Base-by-base conservation (phyloP, 1,284 basidiomycete species). In the Jaminaea rosea region DNA sequence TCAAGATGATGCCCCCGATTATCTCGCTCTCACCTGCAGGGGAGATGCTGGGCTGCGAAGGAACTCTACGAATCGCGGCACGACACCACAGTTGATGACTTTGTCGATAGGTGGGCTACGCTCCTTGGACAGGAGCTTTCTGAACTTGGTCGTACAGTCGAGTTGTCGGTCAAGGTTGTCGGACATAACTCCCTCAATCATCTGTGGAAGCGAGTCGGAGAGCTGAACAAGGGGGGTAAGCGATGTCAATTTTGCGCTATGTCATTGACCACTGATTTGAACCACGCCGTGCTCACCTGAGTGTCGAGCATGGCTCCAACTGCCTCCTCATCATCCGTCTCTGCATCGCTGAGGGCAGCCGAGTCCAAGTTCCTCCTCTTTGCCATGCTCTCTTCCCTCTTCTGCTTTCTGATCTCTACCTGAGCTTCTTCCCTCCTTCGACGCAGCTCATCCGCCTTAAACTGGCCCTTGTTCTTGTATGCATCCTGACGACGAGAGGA, bases 91-190 rank as follows among this genome's bases (percentile, higher is more conserved):
- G 69, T 91, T 88, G 75, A 99, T 98, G 65, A 99, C 94, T 72
- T 85, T 85, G 77, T 98, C 94, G 75, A 99, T 99, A n/a, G 93
- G 93, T 32, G 93, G 93, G 76, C 97, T 99, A 80, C 92, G 93
- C 80, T 99, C 93, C 80, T 99, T 99, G 65, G 93, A 97, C 55
- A 98, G 83, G 75, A 62, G 53, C 75, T 98, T 99, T 73, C 94
- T 84, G 82, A 98, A 98, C 79, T 90, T 94, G 69, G 78, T 82
- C 24, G 92, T 97, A 66, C 91, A 86, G 75, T 96, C 91, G 58
- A 96, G 80, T 77, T 97, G 92, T 65, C 83, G 84, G 60, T 97
- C 89, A 42, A 84, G 79, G 75, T 92, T 85, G 60, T 91, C 86
- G 49, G 88, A 91, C 77, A 94, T 93, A 44, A 97, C 90, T 55